These are phyloP conservation scores for Rhododendron kiyosumense DNA, from an alignment of 148 eudicot species.

Conservation along the genomic window DNA sequence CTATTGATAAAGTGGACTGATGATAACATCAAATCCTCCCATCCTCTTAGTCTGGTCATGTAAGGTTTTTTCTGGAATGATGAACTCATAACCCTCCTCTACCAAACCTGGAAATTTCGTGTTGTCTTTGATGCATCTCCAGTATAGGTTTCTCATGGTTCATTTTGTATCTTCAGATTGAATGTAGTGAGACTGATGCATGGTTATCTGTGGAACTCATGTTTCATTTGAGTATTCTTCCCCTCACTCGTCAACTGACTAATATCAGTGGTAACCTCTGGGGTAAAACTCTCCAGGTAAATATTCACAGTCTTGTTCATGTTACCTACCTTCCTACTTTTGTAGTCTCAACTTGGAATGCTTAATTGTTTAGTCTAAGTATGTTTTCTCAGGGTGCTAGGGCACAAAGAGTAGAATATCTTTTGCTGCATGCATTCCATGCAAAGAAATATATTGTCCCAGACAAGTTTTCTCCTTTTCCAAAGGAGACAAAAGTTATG, in stretches of 20 bases:
- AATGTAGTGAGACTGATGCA: constrained; percentile 93
- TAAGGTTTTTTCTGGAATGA: background rate
- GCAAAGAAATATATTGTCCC: constrained; percentile 89
- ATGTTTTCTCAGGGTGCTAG: constrained; percentile 79
- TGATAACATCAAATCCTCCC: background rate
- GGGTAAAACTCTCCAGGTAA: constrained; percentile 98
- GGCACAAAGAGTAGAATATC: constrained; percentile 96
- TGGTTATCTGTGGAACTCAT: constrained; percentile 98
- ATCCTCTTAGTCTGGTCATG: background rate
- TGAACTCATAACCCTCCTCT: background rate
- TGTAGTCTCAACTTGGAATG: background rate
- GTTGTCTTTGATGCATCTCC: background rate
- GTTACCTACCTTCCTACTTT: constrained; percentile 5
- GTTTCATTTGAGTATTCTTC: constrained; percentile 96
- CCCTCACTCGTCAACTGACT: constrained; percentile 93
- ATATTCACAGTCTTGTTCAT: constrained; percentile 7
- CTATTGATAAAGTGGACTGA: background rate
- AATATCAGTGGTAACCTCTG: constrained; percentile 97
- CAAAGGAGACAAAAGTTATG: constrained; percentile 51
- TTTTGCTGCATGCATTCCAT: constrained; percentile 92
- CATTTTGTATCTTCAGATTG: constrained; percentile 55
- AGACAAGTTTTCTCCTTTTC: constrained; percentile 65
- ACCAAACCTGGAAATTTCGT: background rate
- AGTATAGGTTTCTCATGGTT: background rate
- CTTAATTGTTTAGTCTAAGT: background rate